Evolutionary conservation across 2,329 filamentous ascomycete genomes (phyloP), one percentile per base, ranked within the genome.

Genomic region (Cladobotryum mycophilum): DNA sequence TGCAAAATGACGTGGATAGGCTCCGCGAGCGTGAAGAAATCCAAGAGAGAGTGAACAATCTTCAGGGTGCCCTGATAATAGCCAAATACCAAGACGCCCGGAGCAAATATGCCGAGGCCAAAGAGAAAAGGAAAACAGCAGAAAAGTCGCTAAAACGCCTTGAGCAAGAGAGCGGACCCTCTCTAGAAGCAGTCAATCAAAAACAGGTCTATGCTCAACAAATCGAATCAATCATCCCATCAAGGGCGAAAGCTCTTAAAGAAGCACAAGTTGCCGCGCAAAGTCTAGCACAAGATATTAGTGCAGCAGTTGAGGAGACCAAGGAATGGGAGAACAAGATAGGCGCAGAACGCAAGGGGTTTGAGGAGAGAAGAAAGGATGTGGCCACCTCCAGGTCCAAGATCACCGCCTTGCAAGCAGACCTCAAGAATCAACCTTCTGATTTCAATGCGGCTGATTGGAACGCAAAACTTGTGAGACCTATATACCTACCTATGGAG

Each of bases 1-100:
- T 95, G 41, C 82, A 88, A 60, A 84, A 81, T 9, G 91, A 96
- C 61, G 90, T 97, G 20, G 85, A 95, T 59, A 84, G 88, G 56
- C 78, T 93, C 61, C 81, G 82, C 45, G 86, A 97, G 65, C 81
- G 90, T 51, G 80, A 85, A 49, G 76, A 81, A 47, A 81, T 90
- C 45, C 74, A 85, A 60, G 71, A 79, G 47, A 80, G 79, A 51
- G 76, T 92, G 4, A 71, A 78, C 22, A 74, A 85, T 43, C 74
- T 96, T 42, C 75, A 86, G 56, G 79, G 78, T 35, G 78, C 81
- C 22, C 78, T 84, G 37, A 81, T 86, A 0, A 72, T 90, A 36
- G 77, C 86, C 17, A 73, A 79, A 54, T 92, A 88, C 61, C 74
- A 73, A 33, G 72, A 80, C 30, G 73, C 81, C 1, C 76, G 78